Evolutionary conservation across 768 basidiomycete species (phyloP), one percentile per base, ranked within the genome.

Genomic region (Candolleomyces eurysporus): DNA sequence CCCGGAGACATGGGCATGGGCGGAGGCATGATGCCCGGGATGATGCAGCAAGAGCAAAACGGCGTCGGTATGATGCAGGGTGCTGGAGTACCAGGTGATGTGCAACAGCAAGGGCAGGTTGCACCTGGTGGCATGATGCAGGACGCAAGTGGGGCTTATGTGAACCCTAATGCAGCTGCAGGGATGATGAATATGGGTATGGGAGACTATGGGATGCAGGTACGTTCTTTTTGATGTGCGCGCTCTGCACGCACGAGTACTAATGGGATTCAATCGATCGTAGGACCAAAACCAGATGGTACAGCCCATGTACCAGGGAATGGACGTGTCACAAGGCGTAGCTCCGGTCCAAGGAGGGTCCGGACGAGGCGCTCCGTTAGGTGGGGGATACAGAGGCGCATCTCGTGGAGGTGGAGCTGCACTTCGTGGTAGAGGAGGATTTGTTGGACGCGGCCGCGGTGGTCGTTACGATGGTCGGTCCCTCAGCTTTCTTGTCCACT

Each of bases 161-260:
- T 6, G 16, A 46, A 46, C 45, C 45, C 45, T 45, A 75, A 75
- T 61, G 84, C 77, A 19, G 79, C 79, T 54, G 79, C 63, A 40
- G 74, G 81, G 46, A 86, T 86, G 84, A 86, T 88, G 83, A 79
- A 79, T n/a, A 89, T 91, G 83, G 82, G 82, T 3, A 86, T 89
- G 82, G 81, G 80, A 5, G 90, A 91, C 59, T 92, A 83, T 68
- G 83, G 78, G 63, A 88, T 90, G 80, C 90, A 90, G 88, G 91
- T 90, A 66, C 62, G 85, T 68, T 17, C 52, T 26, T 49, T 66
- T 52, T 67, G 11, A n/a, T 11, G 65, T 66, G 59, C 30, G 16
- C 17, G 26, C 52, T 39, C 31, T 31, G 14, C 40, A 16, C 48
- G 19, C 17, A 69, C 50, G 62, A 65, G 68, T 67, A 65, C 62